Conservation (phyloP, 31 red algal species). For the Odonthalia washingtoniensis region DNA sequence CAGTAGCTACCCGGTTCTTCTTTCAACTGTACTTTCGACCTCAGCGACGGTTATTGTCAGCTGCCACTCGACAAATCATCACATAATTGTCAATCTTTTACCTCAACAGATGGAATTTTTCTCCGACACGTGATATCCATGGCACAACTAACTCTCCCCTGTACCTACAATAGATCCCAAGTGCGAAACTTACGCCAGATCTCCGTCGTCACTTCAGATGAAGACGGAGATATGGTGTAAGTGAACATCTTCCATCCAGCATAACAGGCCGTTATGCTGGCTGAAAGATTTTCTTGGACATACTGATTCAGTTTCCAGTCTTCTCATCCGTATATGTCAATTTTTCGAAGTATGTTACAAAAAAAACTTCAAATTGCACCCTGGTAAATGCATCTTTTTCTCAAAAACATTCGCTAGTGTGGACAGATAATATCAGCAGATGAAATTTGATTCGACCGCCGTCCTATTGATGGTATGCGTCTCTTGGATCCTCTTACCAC, state of each 20-base stretch:
- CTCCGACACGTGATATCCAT: background rate
- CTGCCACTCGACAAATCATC: background rate
- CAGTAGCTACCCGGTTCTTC: background rate
- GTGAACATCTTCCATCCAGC: no score
- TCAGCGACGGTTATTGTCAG: background rate
- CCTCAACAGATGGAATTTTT: background rate
- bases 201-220: no score
- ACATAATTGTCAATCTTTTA: constrained; percentile 1
- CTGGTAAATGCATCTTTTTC: no score
- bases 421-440: background rate
- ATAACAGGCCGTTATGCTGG: background rate
- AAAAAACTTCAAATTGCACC: background rate
- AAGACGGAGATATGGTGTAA: no score
- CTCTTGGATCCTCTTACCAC: background rate
- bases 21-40: background rate
- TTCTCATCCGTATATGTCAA: background rate
- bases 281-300: background rate
- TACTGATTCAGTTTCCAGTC: background rate
- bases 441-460: constrained; percentile 17
- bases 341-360: constrained; percentile 43
- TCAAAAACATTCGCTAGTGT: constrained; percentile 18
- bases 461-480: background rate
- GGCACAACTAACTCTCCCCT: background rate
- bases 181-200: background rate
- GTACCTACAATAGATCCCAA: background rate